These are phyloP conservation scores for Populus alba DNA, from an alignment of 345 rosid species.

Conservation along the genomic window DNA sequence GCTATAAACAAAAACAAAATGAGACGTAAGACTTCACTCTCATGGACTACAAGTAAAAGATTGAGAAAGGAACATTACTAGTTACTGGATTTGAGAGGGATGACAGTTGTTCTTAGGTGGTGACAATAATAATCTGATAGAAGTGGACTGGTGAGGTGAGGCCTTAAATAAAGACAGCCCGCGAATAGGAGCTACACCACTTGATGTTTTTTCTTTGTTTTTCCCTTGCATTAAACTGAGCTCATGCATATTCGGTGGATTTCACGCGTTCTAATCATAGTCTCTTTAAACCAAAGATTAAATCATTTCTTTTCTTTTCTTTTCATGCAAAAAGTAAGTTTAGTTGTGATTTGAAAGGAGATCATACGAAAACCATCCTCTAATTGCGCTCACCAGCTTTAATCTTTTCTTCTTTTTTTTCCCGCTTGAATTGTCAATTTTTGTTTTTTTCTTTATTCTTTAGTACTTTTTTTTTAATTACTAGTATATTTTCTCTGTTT, in stretches of 20 bases:
- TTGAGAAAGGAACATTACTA: neutral
- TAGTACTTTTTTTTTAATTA: too few relatives aligned
- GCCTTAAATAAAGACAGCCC: slow-evolving; percentile 7
- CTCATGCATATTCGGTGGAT: slow-evolving; percentile 3
- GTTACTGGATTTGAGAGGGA: neutral
- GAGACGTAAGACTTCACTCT: neutral
- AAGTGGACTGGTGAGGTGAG: neutral
- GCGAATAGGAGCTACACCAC: neutral
- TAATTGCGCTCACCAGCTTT: too few relatives aligned
- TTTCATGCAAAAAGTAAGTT: too few relatives aligned
- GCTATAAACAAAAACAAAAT: neutral
- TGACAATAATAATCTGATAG: neutral
- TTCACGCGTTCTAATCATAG: slow-evolving; percentile 5
- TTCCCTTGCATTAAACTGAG: neutral
- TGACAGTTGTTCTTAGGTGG: neutral
- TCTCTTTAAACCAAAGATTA: slow-evolving; percentile 5
- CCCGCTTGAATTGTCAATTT: too few relatives aligned
- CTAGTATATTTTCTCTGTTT: too few relatives aligned
- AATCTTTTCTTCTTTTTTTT: too few relatives aligned
- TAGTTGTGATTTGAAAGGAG: too few relatives aligned
- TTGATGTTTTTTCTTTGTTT: neutral
- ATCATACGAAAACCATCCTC: too few relatives aligned
- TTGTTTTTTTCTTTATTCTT: too few relatives aligned
- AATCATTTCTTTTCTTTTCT: too few relatives aligned
- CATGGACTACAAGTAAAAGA: neutral